These are phyloP conservation scores for Pichia sp. DNA, from an alignment of 1,139 yeast species.

Conservation along the genomic window DNA sequence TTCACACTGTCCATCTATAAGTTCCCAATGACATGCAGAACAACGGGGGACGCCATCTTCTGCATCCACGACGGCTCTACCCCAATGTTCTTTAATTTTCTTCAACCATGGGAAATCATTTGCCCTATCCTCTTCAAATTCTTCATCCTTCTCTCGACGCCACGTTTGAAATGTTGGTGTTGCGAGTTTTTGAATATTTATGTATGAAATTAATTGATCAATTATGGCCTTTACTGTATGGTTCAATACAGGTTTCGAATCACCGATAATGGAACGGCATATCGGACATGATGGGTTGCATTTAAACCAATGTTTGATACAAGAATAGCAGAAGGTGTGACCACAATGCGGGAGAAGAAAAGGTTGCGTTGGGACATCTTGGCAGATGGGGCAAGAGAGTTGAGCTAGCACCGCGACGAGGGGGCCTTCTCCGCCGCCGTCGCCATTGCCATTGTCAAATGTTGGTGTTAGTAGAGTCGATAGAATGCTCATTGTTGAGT, in stretches of 20 bases:
- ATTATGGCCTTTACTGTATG: slow-evolving; percentile 10
- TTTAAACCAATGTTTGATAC: slow-evolving; percentile 62
- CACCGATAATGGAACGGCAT: slow-evolving; percentile 33
- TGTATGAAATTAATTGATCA: slow-evolving; percentile 5
- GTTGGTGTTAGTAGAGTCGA: slow-evolving; percentile 3
- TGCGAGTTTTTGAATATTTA: neutral
- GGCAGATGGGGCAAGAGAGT: slow-evolving; percentile 15
- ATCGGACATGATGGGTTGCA: slow-evolving; percentile 61
- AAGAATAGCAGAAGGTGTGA: slow-evolving; percentile 75
- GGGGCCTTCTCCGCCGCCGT: too few relatives aligned
- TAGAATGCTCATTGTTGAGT: slow-evolving; percentile 2
- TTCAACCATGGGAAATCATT: slow-evolving; percentile 15
- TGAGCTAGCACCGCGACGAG: too few relatives aligned
- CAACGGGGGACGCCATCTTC: slow-evolving; percentile 80
- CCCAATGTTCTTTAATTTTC: slow-evolving; percentile 27
- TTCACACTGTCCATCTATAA: slow-evolving; percentile 17
- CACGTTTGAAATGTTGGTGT: neutral
- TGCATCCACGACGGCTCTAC: slow-evolving; percentile 46
- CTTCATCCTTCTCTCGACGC: slow-evolving; percentile 11
- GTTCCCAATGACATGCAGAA: slow-evolving; percentile 79
- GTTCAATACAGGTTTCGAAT: slow-evolving; percentile 13
- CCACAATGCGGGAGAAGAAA: slow-evolving; percentile 64
- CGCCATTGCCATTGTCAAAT: too few relatives aligned
- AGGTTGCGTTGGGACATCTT: slow-evolving; percentile 15
- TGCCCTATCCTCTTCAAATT: slow-evolving; percentile 11